Conservation (phyloP, 495 filamentous ascomycete genomes). For the Talaromyces borbonicus region DNA sequence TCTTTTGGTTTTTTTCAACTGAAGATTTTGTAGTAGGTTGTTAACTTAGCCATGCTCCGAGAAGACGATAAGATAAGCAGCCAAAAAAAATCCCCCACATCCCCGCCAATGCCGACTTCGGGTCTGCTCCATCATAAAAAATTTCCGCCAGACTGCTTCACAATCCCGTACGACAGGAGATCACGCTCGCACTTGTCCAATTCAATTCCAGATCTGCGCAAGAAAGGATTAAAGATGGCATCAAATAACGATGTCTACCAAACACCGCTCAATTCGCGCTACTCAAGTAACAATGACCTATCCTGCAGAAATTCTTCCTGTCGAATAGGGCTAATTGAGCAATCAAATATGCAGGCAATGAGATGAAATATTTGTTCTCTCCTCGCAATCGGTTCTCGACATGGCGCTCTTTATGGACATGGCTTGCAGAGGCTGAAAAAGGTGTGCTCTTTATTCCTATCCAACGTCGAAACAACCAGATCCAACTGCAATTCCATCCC, state of each 20-base stretch:
- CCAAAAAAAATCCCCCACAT: conserved; percentile 9
- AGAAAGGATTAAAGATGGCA: conserved; percentile 31
- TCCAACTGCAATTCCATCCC: no score
- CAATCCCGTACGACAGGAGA: neutral
- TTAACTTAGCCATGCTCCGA: no score
- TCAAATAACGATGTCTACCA: conserved; percentile 59
- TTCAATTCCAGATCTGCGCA: neutral
- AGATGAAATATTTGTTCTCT: conserved; percentile 55
- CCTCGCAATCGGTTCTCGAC: conserved; percentile 59
- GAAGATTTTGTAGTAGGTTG: no score
- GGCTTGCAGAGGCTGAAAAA: conserved; percentile 74
- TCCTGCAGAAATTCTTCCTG: conserved; percentile 5
- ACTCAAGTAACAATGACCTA: conserved; percentile 45
- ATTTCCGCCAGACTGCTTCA: neutral
- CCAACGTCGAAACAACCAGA: no score
- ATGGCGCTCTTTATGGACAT: conserved; percentile 76
- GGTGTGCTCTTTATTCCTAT: conserved; percentile 31
- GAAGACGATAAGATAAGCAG: conserved; percentile 24
- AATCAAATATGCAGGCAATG: conserved; percentile 27
- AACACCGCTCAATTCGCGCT: conserved; percentile 64
- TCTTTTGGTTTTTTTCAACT: no score
- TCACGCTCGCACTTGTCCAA: no score
- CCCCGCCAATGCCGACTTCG: conserved; percentile 18
- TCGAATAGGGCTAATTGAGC: neutral
- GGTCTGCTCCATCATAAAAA: neutral